Evolutionary conservation across 2,329 filamentous ascomycete genomes (phyloP).

Genomic region (Colletotrichum tamarilloi): DNA sequence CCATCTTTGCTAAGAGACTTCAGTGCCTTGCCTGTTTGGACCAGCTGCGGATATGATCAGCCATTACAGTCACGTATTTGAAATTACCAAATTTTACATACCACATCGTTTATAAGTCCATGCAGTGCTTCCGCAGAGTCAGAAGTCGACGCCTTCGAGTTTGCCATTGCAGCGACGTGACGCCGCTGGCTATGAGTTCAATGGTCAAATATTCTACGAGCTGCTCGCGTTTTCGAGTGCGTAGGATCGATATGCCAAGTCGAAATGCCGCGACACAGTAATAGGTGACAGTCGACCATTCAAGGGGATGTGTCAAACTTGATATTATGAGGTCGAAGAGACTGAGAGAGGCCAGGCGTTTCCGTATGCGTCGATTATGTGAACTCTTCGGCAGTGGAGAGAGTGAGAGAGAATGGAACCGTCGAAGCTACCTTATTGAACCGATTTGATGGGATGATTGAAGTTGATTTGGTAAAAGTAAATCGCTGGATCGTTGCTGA

Average conservation of each 20-base stretch:
- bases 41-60: slow-evolving; percentile 53
- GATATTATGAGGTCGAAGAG: not conserved
- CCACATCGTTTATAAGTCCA: slow-evolving; percentile 65
- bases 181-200: not conserved
- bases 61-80: not conserved
- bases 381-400: not conserved
- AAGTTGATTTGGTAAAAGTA: not conserved
- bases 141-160: not conserved
- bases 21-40: slow-evolving; percentile 69
- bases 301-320: not conserved
- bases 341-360: not conserved
- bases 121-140: slow-evolving; percentile 60
- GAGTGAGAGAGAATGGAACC: not conserved
- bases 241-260: not conserved
- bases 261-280: not conserved
- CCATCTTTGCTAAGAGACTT: slow-evolving; percentile 60
- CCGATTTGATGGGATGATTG: not conserved
- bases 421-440: not conserved
- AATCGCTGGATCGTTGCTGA: not conserved
- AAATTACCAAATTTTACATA: slow-evolving; percentile 46
- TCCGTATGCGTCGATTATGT: not conserved
- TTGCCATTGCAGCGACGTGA: slow-evolving; percentile 13
- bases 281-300: not conserved
- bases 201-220: not conserved
- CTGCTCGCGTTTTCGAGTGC: not conserved